Percentiles rank a stretch among this genome's conserved stretches.
Evolutionary conservation across 371 early-diverging fungal species (phyloP).

Genomic region (Gilbertella persicaria): DNA sequence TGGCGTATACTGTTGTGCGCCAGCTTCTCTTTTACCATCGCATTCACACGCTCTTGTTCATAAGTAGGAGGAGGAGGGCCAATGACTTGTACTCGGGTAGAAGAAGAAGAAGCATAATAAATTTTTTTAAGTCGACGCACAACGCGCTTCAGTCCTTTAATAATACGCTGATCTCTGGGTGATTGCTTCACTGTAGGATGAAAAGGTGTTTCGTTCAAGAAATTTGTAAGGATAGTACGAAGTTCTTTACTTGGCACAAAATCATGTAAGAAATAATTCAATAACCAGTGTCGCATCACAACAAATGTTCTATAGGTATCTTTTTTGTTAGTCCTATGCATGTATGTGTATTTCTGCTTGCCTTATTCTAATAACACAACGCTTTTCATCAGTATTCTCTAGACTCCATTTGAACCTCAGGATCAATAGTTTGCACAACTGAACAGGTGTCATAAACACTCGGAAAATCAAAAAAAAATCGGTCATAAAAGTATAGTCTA

Average conservation of each 20-base stretch:
- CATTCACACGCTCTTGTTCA: slow-evolving; percentile 37
- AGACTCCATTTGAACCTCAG: slow-evolving; percentile 67
- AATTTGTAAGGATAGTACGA: slow-evolving; percentile 42
- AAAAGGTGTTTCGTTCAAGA: slow-evolving; percentile 44
- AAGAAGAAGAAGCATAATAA: slow-evolving; percentile 32
- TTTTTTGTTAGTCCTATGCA: too few relatives aligned
- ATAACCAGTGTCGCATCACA: slow-evolving; percentile 67
- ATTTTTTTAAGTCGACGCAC: slow-evolving; percentile 48
- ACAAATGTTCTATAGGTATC: slow-evolving; percentile 72
- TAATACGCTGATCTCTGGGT: slow-evolving; percentile 56
- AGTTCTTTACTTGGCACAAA: slow-evolving; percentile 58
- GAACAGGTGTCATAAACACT: slow-evolving; percentile 59
- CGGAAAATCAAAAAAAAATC: slow-evolving; percentile 75
- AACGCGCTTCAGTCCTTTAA: slow-evolving; percentile 51
- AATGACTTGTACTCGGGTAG: slow-evolving; percentile 42
- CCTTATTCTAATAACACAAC: slow-evolving; percentile 65
- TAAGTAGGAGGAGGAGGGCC: slow-evolving; percentile 45
- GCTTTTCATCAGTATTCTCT: slow-evolving; percentile 52
- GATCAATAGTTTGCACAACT: slow-evolving; percentile 58
- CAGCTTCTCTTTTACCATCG: slow-evolving; percentile 41
- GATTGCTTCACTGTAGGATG: slow-evolving; percentile 48
- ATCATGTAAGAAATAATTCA: slow-evolving; percentile 67
- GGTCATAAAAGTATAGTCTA: slow-evolving; percentile 70
- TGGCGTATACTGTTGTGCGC: slow-evolving; percentile 36
- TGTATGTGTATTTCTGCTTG: slow-evolving; percentile 10